phyloP scores from a whole-genome alignment of 2,329 filamentous ascomycete species.

The Penicillium sp. region DNA sequence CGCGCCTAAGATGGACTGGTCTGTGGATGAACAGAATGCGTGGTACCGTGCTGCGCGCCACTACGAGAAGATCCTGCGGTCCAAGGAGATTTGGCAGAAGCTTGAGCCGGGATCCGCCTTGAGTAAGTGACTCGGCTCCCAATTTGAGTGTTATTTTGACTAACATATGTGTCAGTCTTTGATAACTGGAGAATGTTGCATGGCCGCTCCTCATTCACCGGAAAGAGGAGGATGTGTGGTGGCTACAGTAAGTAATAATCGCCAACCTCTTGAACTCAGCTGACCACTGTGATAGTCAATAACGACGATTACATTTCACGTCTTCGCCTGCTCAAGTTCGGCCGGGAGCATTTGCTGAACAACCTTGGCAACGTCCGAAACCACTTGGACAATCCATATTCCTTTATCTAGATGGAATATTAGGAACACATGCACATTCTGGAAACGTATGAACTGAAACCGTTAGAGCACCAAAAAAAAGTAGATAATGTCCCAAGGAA shows the following conservation, averaged over 20 bases:
- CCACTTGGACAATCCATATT: slow-evolving; percentile 9
- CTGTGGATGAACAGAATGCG: slow-evolving; percentile 48
- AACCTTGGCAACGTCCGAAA: slow-evolving; percentile 28
- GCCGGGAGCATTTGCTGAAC: slow-evolving; percentile 36
- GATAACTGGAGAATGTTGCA: slow-evolving; percentile 96
- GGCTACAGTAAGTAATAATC: slow-evolving; percentile 71
- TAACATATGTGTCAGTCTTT: slow-evolving; percentile 62
- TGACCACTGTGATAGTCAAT: slow-evolving; percentile 57
- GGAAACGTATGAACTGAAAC: no score
- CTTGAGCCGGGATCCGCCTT: slow-evolving; percentile 75
- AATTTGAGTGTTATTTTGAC: background rate
- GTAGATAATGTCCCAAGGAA: background rate
- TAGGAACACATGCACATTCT: background rate
- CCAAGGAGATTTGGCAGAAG: slow-evolving; percentile 77
- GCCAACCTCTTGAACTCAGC: background rate
- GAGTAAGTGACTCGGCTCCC: slow-evolving; percentile 55
- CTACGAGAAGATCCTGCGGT: slow-evolving; percentile 70
- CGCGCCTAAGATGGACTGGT: slow-evolving; percentile 63
- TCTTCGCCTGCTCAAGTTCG: slow-evolving; percentile 70
- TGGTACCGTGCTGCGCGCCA: slow-evolving; percentile 83
- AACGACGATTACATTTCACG: slow-evolving; percentile 79
- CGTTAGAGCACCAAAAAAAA: background rate
- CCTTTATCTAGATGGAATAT: slow-evolving; percentile 6
- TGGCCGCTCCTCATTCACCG: slow-evolving; percentile 79
- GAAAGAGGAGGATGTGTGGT: slow-evolving; percentile 84